Conservation (phyloP, 2,329 filamentous ascomycete species). For the Phyllosticta paracitricarpa region DNA sequence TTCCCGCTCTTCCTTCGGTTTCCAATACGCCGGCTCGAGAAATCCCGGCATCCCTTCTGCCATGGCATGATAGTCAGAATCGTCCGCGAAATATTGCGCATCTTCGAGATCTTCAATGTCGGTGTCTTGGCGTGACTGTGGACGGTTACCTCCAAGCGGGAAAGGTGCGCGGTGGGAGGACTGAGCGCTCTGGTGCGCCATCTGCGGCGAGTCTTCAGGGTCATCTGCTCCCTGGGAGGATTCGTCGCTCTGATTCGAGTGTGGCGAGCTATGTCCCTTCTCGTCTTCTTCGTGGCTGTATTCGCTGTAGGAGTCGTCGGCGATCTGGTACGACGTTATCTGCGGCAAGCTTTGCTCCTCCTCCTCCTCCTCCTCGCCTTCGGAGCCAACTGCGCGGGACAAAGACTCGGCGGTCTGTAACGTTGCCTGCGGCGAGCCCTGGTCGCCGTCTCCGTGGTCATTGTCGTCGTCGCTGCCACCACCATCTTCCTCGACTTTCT, state of each 20-base stretch:
- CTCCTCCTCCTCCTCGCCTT: too few species aligned
- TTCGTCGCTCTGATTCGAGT: too few species aligned
- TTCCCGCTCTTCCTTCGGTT: neutral
- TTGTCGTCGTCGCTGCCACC: constrained; percentile 11
- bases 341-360: too few species aligned
- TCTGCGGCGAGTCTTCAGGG: neutral
- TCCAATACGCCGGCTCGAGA: neutral
- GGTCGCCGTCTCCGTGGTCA: constrained; percentile 23
- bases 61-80: neutral
- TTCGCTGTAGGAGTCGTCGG: too few species aligned
- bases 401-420: neutral
- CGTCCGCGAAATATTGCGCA: neutral
- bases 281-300: too few species aligned
- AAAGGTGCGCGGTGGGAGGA: neutral
- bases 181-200: neutral
- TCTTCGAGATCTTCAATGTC: neutral
- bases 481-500: constrained; percentile 17
- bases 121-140: neutral
- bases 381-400: too few species aligned
- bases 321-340: neutral
- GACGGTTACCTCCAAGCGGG: neutral
- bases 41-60: neutral
- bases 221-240: too few species aligned
- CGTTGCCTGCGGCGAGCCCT: neutral
- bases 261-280: too few species aligned